Conservation (phyloP, 2,329 filamentous ascomycete genomes). For the Aspergillus latus region DNA sequence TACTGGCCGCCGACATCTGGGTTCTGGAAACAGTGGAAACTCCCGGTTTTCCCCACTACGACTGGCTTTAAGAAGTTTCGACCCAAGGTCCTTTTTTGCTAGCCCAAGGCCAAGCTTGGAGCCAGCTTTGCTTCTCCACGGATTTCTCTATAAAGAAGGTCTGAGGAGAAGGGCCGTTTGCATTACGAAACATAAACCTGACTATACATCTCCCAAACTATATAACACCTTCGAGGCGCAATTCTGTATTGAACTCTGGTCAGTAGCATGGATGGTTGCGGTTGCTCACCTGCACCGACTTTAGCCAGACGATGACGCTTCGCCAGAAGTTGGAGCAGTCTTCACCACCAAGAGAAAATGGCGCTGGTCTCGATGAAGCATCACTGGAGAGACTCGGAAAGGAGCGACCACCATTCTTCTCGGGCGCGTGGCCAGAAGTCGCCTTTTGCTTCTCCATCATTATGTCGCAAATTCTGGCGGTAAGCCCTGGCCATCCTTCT, state of each 20-base stretch:
- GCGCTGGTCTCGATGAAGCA: background rate
- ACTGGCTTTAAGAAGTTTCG: background rate
- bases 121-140: background rate
- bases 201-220: background rate
- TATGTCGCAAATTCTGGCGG: constrained; percentile 62
- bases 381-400: constrained; percentile 62
- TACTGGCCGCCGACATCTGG: background rate
- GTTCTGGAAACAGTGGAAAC: constrained; percentile 5
- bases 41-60: background rate
- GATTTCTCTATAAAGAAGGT: constrained; percentile 10
- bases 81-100: background rate
- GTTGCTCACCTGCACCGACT: background rate
- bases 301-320: constrained; percentile 1
- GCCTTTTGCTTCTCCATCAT: constrained; percentile 63
- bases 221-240: background rate
- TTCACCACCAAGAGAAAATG: constrained; percentile 21
- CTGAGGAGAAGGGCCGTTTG: background rate
- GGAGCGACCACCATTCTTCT: constrained; percentile 59
- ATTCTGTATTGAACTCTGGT: background rate
- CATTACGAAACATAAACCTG: constrained; percentile 1
- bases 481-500: constrained; percentile 32
- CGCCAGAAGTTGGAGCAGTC: constrained; percentile 12
- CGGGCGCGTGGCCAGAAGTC: constrained; percentile 55
- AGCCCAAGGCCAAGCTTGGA: background rate
- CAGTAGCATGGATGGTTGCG: background rate